Conservation (phyloP, 768 basidiomycete species). For the Pholiota conissans region DNA sequence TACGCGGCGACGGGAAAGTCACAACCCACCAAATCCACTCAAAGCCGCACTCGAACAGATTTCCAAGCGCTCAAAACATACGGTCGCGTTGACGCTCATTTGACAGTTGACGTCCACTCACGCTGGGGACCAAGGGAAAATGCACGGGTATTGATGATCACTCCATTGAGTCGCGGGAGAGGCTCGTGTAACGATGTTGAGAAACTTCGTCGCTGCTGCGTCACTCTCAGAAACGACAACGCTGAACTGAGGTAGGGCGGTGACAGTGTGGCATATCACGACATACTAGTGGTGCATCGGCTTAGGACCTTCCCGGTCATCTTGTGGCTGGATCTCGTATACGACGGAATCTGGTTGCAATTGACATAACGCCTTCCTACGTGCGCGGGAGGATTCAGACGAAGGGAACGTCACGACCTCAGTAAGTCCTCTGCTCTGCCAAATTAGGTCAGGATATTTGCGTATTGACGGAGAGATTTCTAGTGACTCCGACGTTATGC, state of each 20-base stretch:
- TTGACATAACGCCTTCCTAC: not conserved
- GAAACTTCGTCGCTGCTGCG: not conserved
- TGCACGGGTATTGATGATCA: not conserved
- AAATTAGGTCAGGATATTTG: not conserved
- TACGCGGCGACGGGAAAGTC: not conserved
- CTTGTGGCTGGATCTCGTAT: conserved; percentile 1
- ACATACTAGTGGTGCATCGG: conserved; percentile 12
- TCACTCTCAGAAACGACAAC: conserved; percentile 10
- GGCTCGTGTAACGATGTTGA: not conserved
- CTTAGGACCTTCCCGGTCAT: conserved; percentile 13
- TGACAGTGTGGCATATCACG: conserved; percentile 14
- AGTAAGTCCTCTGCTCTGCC: not conserved
- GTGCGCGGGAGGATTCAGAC: not conserved
- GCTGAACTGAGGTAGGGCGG: conserved; percentile 1
- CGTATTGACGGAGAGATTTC: not conserved
- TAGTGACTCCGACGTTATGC: not conserved
- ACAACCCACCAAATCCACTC: not conserved
- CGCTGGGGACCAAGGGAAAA: not conserved
- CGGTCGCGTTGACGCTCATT: conserved; percentile 15
- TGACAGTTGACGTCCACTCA: conserved; percentile 8
- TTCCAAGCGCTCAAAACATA: conserved; percentile 11
- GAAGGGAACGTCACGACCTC: not conserved
- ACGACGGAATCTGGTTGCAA: not conserved
- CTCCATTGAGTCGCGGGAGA: conserved; percentile 1
- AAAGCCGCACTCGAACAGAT: not conserved